Base-by-base conservation (phyloP, 768 basidiomycete species). In the Xanthoconium purpureum region DNA sequence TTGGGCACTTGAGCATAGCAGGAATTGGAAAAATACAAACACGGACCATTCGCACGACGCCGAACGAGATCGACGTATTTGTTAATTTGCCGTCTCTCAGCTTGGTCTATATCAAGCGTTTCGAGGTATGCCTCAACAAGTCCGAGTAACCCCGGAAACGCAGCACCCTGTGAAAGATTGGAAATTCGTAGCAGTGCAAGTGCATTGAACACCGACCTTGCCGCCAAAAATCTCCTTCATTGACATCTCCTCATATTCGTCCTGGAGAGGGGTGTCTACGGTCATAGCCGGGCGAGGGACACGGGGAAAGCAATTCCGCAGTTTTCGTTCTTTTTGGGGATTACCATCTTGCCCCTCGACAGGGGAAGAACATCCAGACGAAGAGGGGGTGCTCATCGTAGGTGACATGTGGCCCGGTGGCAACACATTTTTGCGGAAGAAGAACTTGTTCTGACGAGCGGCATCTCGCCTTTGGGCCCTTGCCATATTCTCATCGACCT, bases 401-500 rank as follows among this genome's bases (percentile, higher is more conserved):
- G 68, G 71, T 3, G 71, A 66, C 15, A 69, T 61, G 18, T 70
- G 61, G 33, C 80, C 82, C 11, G 76, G 77, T 14, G 88, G 81
- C 72, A 90, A 89, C 15, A 98, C 81, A 54, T 88, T 78, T 71
- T 90, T 94, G 49, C 95, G 81, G 82, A 99, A 99, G 73, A 79
- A 91, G 74, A 97, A 99, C 69, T 82, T 89, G 61, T 82, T 79
- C n/a, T 80, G 71, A 49, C 74, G 75, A 20, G 86, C 81, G 1
- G 94, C 96, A 65, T 91, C 87, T 46, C 95, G 79, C 47, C 78
- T 75, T 71, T 99, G 97, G 1, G 96, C 95, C 57, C 88, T 81
- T 24, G 73, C 80, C 97, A 98, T 98, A 66, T 99, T 99, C 71
- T 91, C 91, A 68, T 99, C 95, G 42, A 98, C 97, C 95, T 98